Evolutionary conservation across 352 stramenopile species (phyloP), one percentile per base, ranked within the genome.

Genomic region (Pythium utonaiense): DNA sequence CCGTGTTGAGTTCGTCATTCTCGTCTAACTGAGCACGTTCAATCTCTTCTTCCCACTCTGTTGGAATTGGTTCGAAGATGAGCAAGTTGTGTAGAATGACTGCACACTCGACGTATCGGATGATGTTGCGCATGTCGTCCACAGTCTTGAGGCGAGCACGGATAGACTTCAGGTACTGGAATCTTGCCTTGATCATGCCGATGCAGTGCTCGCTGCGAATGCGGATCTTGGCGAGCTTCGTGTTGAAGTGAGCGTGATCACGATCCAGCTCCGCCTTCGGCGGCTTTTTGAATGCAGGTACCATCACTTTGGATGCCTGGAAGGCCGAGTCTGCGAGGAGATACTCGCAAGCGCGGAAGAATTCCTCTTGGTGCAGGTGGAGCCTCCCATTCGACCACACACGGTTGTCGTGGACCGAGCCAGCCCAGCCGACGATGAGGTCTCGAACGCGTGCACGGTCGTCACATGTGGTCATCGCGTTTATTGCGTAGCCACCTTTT

Each of bases 261-360:
- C 1, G 10, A 19, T 42, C 17, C 8, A 73, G n/a, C 0, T 27
- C 27, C 6, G n/a, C 34, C 19, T 60, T 61, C 30, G 65, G 31
- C 28, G 60, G 49, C 33, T 64, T 62, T 48, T 73, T 73, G 27
- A 66, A 73, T 3, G 66, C 10, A 24, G 60, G 60, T 5, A 72
- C 42, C 31, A 65, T 55, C 0, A 55, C 24, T 6, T 3, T 3
- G 1, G 64, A 75, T 8, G 62, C 22, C 47, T 64, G 53, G 22
- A 69, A 79, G 1, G 71, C 71, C 0, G 67, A 71, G 42, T 74
- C 71, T 0, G 67, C 62, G 0, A 70, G 49, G 7, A 75, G 16
- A 53, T 75, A 77, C 41, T 75, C 8, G 34, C 53, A 56, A 2
- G 44, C 9, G 9, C 25, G 6, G 38, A 74, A 69, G 28, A 55